Percentiles rank a stretch among this genome's conserved stretches.
phyloP scores from a whole-genome alignment of 2,329 filamentous ascomycete species.

The Calonectria pseudoturangicola region DNA sequence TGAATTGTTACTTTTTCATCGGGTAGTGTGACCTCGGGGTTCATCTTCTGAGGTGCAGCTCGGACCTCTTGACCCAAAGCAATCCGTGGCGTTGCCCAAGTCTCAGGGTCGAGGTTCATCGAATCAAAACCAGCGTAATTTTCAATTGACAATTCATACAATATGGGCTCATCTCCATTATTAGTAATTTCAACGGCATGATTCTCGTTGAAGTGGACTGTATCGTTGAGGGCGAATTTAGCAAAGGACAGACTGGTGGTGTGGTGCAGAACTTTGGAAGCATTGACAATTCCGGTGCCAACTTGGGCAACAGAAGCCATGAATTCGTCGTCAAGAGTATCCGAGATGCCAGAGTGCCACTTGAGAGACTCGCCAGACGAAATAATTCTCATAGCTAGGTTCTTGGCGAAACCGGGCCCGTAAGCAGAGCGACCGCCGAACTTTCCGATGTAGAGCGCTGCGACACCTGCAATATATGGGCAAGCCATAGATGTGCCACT shows the following conservation, averaged over 20 bases:
- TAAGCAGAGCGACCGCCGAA: background rate
- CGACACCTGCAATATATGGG: conserved; percentile 3
- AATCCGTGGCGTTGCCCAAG: background rate
- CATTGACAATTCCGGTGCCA: background rate
- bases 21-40: background rate
- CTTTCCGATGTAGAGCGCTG: background rate
- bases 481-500: conserved; percentile 1
- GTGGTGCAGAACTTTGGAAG: background rate
- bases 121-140: background rate
- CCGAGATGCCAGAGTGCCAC: background rate
- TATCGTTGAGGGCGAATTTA: conserved; percentile 5
- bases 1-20: conserved; percentile 3
- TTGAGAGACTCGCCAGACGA: background rate
- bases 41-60: conserved; percentile 2
- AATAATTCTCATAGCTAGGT: background rate
- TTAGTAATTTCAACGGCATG: background rate
- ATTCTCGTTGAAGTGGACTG: background rate
- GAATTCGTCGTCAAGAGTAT: background rate
- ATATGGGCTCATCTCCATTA: background rate
- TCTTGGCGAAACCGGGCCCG: background rate
- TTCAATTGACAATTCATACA: background rate
- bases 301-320: background rate
- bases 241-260: conserved; percentile 4
- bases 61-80: background rate
- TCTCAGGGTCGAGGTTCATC: background rate